Base-by-base conservation (phyloP, 345 rosid species). In the Linum lewisii region DNA sequence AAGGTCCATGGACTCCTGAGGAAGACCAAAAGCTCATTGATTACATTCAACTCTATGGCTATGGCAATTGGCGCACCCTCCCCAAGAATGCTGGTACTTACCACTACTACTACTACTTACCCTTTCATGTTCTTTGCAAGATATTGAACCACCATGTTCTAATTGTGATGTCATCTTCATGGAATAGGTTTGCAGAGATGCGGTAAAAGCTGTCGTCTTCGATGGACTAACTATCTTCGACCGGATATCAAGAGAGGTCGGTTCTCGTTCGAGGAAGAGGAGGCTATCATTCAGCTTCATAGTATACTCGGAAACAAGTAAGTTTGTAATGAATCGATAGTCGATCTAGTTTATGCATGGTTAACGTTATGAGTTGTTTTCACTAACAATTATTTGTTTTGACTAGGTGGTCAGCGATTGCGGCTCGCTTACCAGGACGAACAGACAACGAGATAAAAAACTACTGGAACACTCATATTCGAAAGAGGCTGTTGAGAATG, bases 361-460 rank as follows among this genome's bases (percentile, higher is more conserved):
- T n/a, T n/a, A n/a, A n/a, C n/a, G n/a, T n/a, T n/a, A n/a, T n/a
- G n/a, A n/a, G n/a, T n/a, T n/a, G n/a, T n/a, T n/a, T n/a, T n/a
- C n/a, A n/a, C n/a, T n/a, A n/a, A n/a, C 13, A 51, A 4, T 19
- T 19, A 11, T 51, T 15, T 51, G 4, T 18, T 24, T 53, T 24
- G 0, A 7, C 6, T 60, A 87, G 95, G 73, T 85, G 96, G 96
- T 85, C 96, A 1, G 81, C 90, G 0, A 88, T 88, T 66, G 96
- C 96, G 8, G 74, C 87, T 59, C 83, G 82, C 21, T 78, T 88
- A 67, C 96, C 96, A 0, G 96, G 96, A 65, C 74, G 96, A 69
- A 88, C 96, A 0, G 95, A 88, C 25, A 85, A 88, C 32, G 96
- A 88, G 64, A 85, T 88, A 32, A 88, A 88, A 61, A 88, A 88